Percentiles rank a stretch among this genome's conserved stretches.
phyloP scores from a whole-genome alignment of 179 eudicot species.

The Corrigiola litoralis region DNA sequence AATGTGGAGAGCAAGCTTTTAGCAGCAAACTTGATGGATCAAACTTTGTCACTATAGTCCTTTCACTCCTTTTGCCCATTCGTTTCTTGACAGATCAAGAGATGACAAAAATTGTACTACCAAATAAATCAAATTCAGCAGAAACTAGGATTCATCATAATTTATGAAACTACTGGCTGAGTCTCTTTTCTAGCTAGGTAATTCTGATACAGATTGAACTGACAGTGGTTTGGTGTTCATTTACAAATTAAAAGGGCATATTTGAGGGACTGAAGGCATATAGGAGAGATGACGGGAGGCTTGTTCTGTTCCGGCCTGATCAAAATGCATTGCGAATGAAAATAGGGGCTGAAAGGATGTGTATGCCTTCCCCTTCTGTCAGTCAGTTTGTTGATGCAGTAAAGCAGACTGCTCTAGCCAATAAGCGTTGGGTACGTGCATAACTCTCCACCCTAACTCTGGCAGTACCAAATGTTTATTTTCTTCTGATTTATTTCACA shows the following conservation, averaged over 20 bases:
- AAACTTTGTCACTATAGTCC: too few relatives aligned
- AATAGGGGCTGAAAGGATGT: constrained; percentile 81
- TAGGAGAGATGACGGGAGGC: constrained; percentile 57
- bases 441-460: neutral
- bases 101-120: too few relatives aligned
- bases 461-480: neutral
- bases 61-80: too few relatives aligned
- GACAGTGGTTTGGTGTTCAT: neutral
- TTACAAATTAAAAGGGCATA: constrained; percentile 55
- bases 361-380: constrained; percentile 81
- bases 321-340: constrained; percentile 76
- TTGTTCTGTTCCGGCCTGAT: constrained; percentile 69
- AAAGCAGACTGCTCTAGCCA: constrained; percentile 74
- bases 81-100: too few relatives aligned
- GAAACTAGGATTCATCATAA: too few relatives aligned
- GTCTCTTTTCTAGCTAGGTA: too few relatives aligned
- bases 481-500: neutral
- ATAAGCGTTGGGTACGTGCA: constrained; percentile 67
- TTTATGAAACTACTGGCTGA: too few relatives aligned
- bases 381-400: constrained; percentile 78
- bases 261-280: constrained; percentile 79
- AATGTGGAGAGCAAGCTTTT: too few relatives aligned
- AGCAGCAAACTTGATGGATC: too few relatives aligned
- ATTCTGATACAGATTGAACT: too few relatives aligned
- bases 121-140: too few relatives aligned